Evolutionary conservation across 78 protist species (phyloP).

Genomic region (Dictyostelium purpureum): DNA sequence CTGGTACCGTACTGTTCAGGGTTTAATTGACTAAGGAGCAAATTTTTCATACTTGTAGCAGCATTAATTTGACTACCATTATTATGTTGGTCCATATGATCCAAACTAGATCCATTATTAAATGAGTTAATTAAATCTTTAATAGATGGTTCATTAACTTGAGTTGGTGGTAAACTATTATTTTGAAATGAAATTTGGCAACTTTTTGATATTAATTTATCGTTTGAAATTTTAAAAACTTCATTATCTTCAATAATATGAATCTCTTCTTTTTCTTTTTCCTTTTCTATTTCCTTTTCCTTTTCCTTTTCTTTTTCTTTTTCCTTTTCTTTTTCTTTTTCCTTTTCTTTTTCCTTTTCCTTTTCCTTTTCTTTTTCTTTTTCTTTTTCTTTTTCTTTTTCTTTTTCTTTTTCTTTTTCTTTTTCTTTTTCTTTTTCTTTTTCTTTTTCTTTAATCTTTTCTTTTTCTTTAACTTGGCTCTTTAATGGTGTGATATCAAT

Average conservation of each 20-base stretch:
- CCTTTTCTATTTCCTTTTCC: too few species aligned
- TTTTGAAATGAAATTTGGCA: background rate
- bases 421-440: background rate
- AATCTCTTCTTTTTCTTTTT: too few species aligned
- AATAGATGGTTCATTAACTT: background rate
- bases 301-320: background rate
- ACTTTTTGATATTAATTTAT: background rate
- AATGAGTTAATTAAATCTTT: background rate
- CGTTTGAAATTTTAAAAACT: background rate
- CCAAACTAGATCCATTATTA: background rate
- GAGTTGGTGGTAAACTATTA: background rate
- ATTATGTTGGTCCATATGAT: background rate
- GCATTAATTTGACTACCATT: background rate
- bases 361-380: background rate
- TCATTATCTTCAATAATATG: too few species aligned
- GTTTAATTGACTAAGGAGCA: background rate
- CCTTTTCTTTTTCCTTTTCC: background rate
- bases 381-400: background rate
- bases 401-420: background rate
- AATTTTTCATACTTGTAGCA: background rate
- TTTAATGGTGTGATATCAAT: too few species aligned
- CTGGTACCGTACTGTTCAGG: background rate
- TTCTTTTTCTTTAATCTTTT: too few species aligned
- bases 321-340: background rate
- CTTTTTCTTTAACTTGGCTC: too few species aligned